These are phyloP conservation scores for Climacium dendroides DNA, from an alignment of 225 moss, liverwort and hornwort genomes.

Conservation along the genomic window DNA sequence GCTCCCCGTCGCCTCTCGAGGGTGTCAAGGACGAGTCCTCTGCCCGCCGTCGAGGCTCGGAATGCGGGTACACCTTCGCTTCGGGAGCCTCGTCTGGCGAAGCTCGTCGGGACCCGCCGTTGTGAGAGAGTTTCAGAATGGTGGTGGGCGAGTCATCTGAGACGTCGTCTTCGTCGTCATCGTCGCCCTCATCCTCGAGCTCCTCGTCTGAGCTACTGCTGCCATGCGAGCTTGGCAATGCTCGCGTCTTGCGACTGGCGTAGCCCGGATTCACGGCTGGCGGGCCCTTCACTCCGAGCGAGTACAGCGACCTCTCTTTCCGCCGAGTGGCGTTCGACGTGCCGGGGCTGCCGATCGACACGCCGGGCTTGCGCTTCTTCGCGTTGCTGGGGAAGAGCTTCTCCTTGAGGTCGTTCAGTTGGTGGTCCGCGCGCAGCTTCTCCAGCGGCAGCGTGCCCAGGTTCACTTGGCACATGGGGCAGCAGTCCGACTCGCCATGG, in stretches of 20 bases:
- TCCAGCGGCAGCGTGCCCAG: conserved; percentile 91
- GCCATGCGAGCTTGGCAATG: conserved; percentile 35
- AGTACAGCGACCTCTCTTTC: conserved; percentile 88
- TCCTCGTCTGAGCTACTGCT: conserved; percentile 46
- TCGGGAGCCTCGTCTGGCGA: not conserved
- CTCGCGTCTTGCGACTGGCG: conserved; percentile 68
- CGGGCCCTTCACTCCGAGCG: conserved; percentile 75
- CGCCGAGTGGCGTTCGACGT: conserved; percentile 44
- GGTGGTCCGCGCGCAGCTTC: conserved; percentile 91
- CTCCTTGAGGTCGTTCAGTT: conserved; percentile 77
- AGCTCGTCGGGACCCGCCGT: conserved; percentile 8
- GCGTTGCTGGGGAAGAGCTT: conserved; percentile 63
- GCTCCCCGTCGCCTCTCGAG: conserved; percentile 10
- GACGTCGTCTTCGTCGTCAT: conserved; percentile 37
- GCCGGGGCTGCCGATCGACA: conserved; percentile 35
- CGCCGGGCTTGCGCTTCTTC: conserved; percentile 69
- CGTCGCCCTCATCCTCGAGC: conserved; percentile 47
- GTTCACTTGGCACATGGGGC: conserved; percentile 92
- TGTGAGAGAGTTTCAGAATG: conserved; percentile 7
- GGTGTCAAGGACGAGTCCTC: conserved; percentile 5
- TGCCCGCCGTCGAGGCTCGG: conserved; percentile 18
- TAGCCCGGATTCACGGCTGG: conserved; percentile 74
- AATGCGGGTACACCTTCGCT: conserved; percentile 16
- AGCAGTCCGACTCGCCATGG: conserved; percentile 82
- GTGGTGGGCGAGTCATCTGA: conserved; percentile 30